Evolutionary conservation across 371 early-diverging fungal species (phyloP), one percentile per base, ranked within the genome.

Genomic region (Mucor saturninus): DNA sequence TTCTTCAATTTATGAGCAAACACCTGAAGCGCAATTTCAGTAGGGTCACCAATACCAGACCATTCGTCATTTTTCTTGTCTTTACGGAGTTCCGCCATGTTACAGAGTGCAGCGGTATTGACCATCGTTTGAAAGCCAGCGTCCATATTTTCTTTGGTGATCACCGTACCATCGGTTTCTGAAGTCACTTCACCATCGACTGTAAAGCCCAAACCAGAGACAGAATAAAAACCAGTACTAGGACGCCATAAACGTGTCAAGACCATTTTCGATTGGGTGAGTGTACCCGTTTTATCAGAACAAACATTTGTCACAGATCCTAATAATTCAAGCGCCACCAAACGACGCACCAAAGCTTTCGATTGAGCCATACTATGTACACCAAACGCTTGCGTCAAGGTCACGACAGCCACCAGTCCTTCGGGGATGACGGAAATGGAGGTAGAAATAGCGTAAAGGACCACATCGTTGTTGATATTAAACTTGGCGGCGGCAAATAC

Each of bases 361-460:
- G 86, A 82, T 50, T 85, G 83, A 32, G 96, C 95, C 95, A 98
- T 93, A 21, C 91, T 74, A 30, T 84, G 77, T 13, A 97, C 98
- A 73, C 96, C 95, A 61, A 95, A 76, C 0, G 96, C 95, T 90
- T 96, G 95, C 5, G 97, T 94, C 51, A 98, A 78, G 0, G 93
- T 92, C 31, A 90, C 81, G 10, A 96, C 95, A 32, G 96, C 95
- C 9, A 96, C 89, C 4, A 97, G 84, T 59, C 98, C 99, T 77
- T 97, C 97, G 39, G 99, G 99, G 61, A 98, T 94, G 15, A 95
- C 92, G 32, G 95, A 90, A 62, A 98, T 95, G 15, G 93, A 95
- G 35, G 97, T 83, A 42, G 92, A 88, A 42, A 93, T 88, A 5
- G 91, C 90, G 65, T 92, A 91, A 13, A 92, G 70, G 5, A 87